Base-by-base conservation (phyloP, 2,329 filamentous ascomycete genomes). In the Pseudocercospora eumusae region DNA sequence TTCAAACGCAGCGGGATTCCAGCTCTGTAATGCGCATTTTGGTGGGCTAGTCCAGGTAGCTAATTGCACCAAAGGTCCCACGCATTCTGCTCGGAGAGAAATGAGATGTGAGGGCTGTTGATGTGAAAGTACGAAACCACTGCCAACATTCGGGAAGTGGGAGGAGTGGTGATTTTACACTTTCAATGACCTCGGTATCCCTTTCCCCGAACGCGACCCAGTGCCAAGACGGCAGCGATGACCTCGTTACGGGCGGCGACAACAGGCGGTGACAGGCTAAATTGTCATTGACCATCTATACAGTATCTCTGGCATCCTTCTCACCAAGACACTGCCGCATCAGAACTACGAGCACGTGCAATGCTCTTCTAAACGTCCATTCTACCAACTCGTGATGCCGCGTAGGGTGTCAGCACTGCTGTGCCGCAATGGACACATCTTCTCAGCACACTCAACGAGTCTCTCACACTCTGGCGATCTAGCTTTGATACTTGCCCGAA, bases 401-500 rank as follows among this genome's bases (percentile, higher is more conserved):
- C 42, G n/a, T 13, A 45, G 20, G 4, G 42, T 21, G 7, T 45
- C 42, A 7, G 42, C 42, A 45, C 42, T 45, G 5, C 42, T 45
- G 4, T 45, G n/a, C 20, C 15, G 31, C 31, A 33, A 33, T 10
- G 31, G 31, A 33, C 13, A 18, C 20, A 18, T 21, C 42, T 20
- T 21, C 18, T 21, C 42, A 3, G 20, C 42, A 18, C 42, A 7
- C 42, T 21, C 20, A 18, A 45, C 13, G 10, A 45, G 7, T 10
- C 20, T 21, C 42, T 45, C 42, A 18, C 42, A 45, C 18, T 45
- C 42, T 11, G n/a, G n/a, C 42, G 42, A 47, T 31, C 64, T 62
- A 4, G 64, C 53, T 4, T 23, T 45, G n/a, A 68, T 55, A 4
- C 36, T 54, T 18, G 59, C 63, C 18, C 57, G 54, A 21, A 69